Evolutionary conservation across 2,329 filamentous ascomycete genomes (phyloP).

Genomic region (Cephalotrichum gorgonifer): DNA sequence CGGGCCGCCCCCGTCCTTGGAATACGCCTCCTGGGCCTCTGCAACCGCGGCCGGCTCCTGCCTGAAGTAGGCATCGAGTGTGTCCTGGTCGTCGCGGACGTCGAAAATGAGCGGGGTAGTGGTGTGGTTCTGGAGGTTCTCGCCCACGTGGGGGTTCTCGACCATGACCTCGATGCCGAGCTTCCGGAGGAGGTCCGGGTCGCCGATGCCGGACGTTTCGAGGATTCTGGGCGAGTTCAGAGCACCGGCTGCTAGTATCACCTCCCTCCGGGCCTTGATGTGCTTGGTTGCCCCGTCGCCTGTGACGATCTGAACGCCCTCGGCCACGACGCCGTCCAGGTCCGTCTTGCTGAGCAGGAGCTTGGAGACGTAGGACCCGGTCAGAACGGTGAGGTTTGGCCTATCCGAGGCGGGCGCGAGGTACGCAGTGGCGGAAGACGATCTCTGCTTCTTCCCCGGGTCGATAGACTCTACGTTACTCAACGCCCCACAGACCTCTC

Average conservation of each 20-base stretch:
- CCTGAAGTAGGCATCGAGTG: conserved; percentile 12
- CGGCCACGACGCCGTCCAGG: conserved; percentile 9
- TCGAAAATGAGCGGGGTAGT: conserved; percentile 12
- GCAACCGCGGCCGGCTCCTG: conserved; percentile 10
- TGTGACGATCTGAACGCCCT: conserved; percentile 10
- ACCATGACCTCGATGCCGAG: conserved; percentile 19
- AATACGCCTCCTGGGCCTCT: conserved; percentile 13
- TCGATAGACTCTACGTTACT: too few species aligned
- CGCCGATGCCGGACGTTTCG: conserved; percentile 30
- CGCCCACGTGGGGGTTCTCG: conserved; percentile 25
- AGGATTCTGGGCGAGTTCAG: conserved; percentile 31
- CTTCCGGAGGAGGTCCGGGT: conserved; percentile 18
- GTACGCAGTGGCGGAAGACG: conserved; percentile 15
- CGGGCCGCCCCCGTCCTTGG: background rate
- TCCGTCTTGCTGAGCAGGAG: conserved; percentile 12
- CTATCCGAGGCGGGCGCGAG: conserved; percentile 11
- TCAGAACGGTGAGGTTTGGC: conserved; percentile 15
- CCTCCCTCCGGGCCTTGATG: conserved; percentile 21
- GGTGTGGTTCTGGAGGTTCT: conserved; percentile 22
- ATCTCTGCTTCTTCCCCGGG: conserved; percentile 13
- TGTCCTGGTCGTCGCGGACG: conserved; percentile 11
- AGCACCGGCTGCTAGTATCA: conserved; percentile 30
- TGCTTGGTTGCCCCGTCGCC: conserved; percentile 9
- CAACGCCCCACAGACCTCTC: too few species aligned
- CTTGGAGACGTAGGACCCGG: conserved; percentile 12